These are phyloP conservation scores for Pythium pectinolyticum DNA, from an alignment of 352 stramenopile species.

Conservation along the genomic window DNA sequence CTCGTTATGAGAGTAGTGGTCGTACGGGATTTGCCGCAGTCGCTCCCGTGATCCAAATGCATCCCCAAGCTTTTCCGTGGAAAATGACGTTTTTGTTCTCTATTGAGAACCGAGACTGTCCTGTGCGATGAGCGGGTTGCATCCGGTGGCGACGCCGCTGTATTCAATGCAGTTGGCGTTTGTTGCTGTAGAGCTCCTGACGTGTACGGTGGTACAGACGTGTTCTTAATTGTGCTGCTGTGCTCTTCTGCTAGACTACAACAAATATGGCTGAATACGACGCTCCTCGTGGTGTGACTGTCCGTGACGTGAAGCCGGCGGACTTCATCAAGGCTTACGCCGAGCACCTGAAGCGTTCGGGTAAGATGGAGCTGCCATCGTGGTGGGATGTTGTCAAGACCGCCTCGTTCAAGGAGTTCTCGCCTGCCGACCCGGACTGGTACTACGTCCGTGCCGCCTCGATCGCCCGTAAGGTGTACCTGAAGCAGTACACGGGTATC, in stretches of 20 bases:
- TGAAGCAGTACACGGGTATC: slow-evolving; percentile 96
- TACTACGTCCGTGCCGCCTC: slow-evolving; percentile 98
- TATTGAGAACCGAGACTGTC: slow-evolving; percentile 90
- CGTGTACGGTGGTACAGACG: slow-evolving; percentile 88
- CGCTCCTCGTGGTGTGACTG: slow-evolving; percentile 91
- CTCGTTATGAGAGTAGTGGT: too few species aligned
- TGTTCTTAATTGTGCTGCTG: slow-evolving; percentile 80
- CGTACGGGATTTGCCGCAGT: slow-evolving; percentile 16
- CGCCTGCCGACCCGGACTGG: slow-evolving; percentile 97
- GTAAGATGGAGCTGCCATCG: slow-evolving; percentile 98
- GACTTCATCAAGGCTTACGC: slow-evolving; percentile 99
- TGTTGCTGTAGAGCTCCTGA: slow-evolving; percentile 33
- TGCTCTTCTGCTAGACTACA: slow-evolving; percentile 53
- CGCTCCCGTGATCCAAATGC: slow-evolving; percentile 30
- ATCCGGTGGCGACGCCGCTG: slow-evolving; percentile 10
- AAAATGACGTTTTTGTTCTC: slow-evolving; percentile 71
- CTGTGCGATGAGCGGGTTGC: slow-evolving; percentile 61
- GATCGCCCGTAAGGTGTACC: slow-evolving; percentile 98
- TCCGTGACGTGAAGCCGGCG: slow-evolving; percentile 95
- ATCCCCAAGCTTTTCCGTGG: slow-evolving; percentile 21
- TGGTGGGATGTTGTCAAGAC: slow-evolving; percentile 99
- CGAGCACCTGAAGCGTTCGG: slow-evolving; percentile 98
- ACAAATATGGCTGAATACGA: slow-evolving; percentile 83
- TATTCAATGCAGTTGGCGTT: neutral
- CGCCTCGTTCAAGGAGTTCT: slow-evolving; percentile 97